phyloP scores from a whole-genome alignment of 2,329 filamentous ascomycete genomes.

The Ploettnerulaceae sp. region DNA sequence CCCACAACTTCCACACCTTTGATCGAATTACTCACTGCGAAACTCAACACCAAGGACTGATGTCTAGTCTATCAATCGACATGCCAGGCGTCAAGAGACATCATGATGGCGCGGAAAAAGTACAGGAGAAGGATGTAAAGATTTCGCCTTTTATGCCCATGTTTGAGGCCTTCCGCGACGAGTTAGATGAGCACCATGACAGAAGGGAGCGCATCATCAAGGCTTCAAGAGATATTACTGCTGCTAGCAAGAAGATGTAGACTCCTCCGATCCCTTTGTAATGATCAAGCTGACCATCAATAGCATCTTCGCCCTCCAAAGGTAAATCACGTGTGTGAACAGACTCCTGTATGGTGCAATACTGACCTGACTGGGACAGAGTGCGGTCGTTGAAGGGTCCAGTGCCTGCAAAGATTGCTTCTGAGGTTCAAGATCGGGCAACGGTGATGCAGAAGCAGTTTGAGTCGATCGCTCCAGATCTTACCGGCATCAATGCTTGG shows the following conservation, averaged over 20 bases:
- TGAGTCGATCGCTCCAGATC: slow-evolving; percentile 61
- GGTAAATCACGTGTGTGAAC: slow-evolving; percentile 47
- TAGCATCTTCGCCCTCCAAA: slow-evolving; percentile 80
- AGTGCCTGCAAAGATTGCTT: slow-evolving; percentile 63
- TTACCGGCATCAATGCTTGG: slow-evolving; percentile 73
- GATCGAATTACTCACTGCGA: slow-evolving; percentile 4
- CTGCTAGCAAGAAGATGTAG: slow-evolving; percentile 96
- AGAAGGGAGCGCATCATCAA: slow-evolving; percentile 87
- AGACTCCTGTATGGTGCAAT: background rate
- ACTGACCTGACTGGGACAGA: slow-evolving; percentile 38
- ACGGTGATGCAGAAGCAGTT: slow-evolving; percentile 68
- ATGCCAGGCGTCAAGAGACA: slow-evolving; percentile 47
- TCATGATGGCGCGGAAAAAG: slow-evolving; percentile 43
- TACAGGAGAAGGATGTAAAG: slow-evolving; percentile 25
- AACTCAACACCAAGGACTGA: background rate
- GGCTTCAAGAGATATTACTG: slow-evolving; percentile 86
- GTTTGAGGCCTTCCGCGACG: slow-evolving; percentile 80
- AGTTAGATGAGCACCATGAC: slow-evolving; percentile 93
- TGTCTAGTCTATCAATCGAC: slow-evolving; percentile 13
- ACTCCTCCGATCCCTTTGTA: slow-evolving; percentile 27
- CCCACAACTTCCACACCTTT: background rate
- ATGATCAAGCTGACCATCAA: slow-evolving; percentile 19
- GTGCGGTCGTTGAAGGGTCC: slow-evolving; percentile 57
- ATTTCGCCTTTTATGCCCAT: slow-evolving; percentile 57
- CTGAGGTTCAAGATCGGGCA: slow-evolving; percentile 66